Evolutionary conservation across 106 monocot species (phyloP).

Genomic region (Dendrobium catenatum): DNA sequence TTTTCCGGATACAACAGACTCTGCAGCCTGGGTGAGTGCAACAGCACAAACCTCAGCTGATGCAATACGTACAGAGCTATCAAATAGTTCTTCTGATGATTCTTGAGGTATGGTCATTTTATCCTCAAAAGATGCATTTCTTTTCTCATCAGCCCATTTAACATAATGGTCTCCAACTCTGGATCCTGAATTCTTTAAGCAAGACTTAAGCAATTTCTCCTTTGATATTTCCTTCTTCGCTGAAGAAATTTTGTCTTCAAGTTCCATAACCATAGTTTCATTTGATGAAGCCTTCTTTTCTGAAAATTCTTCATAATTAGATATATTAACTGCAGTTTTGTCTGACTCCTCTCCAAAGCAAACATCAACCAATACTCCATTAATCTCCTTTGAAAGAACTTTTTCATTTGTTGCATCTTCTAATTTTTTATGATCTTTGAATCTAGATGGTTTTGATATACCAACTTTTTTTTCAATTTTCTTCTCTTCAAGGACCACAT

Average conservation of each 20-base stretch:
- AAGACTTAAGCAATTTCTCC: constrained; percentile 38
- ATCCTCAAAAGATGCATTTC: constrained; percentile 10
- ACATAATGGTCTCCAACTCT: constrained; percentile 33
- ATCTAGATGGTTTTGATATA: constrained; percentile 15
- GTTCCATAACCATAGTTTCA: not conserved
- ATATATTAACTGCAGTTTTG: not conserved
- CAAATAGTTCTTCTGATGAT: constrained; percentile 23
- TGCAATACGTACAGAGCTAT: constrained; percentile 33
- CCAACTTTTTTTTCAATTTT: constrained; percentile 8
- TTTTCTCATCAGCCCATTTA: constrained; percentile 73
- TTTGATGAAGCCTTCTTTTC: not conserved
- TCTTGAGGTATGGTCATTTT: constrained; percentile 16
- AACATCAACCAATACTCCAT: not conserved
- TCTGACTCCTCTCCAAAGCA: not conserved
- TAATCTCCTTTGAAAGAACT: not conserved
- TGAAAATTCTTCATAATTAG: not conserved
- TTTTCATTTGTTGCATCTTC: constrained; percentile 1
- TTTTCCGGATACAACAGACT: constrained; percentile 45
- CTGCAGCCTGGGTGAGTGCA: constrained; percentile 59
- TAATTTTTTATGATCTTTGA: constrained; percentile 2
- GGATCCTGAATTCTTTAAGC: constrained; percentile 40
- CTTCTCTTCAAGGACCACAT: constrained; percentile 23
- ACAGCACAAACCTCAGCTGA: constrained; percentile 82
- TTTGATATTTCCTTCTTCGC: constrained; percentile 8
- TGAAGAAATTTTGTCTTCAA: constrained; percentile 7